Conservation (phyloP, 495 filamentous ascomycete genomes). For the Annulohypoxylon nitens region DNA sequence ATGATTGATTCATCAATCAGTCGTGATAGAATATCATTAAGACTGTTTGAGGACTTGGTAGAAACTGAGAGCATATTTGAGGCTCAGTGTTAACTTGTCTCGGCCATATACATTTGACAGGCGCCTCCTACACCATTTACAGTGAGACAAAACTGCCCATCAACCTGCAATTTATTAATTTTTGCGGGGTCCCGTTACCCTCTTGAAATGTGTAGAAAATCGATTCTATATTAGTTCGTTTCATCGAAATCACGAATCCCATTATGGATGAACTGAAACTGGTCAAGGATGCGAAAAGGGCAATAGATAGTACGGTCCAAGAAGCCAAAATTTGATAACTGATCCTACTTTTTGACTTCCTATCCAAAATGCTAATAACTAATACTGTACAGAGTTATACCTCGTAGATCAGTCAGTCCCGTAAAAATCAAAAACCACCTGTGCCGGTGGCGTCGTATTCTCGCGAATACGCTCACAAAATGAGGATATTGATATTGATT, state of each 20-base stretch:
- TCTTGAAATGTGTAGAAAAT: slow-evolving; percentile 10
- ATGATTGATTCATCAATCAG: slow-evolving; percentile 5
- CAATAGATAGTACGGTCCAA: neutral
- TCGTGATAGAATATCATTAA: no score
- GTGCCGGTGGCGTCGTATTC: slow-evolving; percentile 8
- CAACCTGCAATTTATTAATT: slow-evolving; percentile 24
- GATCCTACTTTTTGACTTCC: slow-evolving; percentile 27
- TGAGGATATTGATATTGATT: slow-evolving; percentile 9
- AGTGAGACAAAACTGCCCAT: slow-evolving; percentile 30
- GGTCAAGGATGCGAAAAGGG: neutral
- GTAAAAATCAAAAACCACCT: slow-evolving; percentile 1
- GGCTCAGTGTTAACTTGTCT: slow-evolving; percentile 35
- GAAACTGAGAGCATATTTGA: slow-evolving; percentile 5
- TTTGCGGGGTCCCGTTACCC: slow-evolving; percentile 24
- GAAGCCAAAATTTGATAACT: slow-evolving; percentile 17
- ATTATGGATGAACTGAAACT: neutral
- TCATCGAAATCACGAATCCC: neutral
- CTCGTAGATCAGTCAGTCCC: slow-evolving; percentile 6
- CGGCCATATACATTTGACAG: slow-evolving; percentile 40
- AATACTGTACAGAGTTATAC: slow-evolving; percentile 28
- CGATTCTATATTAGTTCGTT: slow-evolving; percentile 9
- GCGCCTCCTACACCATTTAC: slow-evolving; percentile 7
- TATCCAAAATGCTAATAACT: slow-evolving; percentile 17
- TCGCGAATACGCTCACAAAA: slow-evolving; percentile 27
- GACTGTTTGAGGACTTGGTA: slow-evolving; percentile 2